Evolutionary conservation across 495 filamentous ascomycete genomes (phyloP), one percentile per base, ranked within the genome.

Genomic region (Neurospora sp.): DNA sequence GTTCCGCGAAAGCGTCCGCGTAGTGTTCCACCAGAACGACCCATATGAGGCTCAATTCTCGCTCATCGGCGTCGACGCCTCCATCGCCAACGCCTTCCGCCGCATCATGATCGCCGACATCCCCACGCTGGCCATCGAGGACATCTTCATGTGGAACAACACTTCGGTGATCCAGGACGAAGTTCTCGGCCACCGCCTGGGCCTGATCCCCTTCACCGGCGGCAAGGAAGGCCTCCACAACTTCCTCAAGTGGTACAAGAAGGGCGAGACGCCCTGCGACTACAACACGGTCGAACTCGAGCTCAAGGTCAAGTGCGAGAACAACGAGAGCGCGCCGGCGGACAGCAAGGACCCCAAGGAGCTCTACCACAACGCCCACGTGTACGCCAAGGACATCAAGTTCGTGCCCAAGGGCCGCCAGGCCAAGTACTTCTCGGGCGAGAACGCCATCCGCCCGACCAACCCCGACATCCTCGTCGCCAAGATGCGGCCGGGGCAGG

Each of bases 81-180:
- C 92, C 71, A 91, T 99, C 78, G 94, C 96, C 75, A 99, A 99
- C 82, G 96, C 96, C 78, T 97, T 98, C 87, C 96, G 96, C 75
- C 93, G 96, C 68, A 98, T 99, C 78, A 87, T 98, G 73, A 91
- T 99, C 83, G 91, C 96, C 71, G 96, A 99, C 82, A 91, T 99
- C 44, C 94, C 95, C 27, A 93, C 92, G 4, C 86, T 99, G 65
- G 96, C 96, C 75, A 95, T 99, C 78, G 96, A 98, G 83, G 87
- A 85, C 48, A 93, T 97, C 79, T 98, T 91, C 84, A 88, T 98
- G 68, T 84, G 91, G 78, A 94, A 97, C 85, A 99, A 99, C 84
- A 98, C 94, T 71, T 96, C 92, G 12, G 91, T 99, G 27, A 95
- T 99, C 77, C 94, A 97, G 80, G 96, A 99, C 81, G 96, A 99